Evolutionary conservation across 495 filamentous ascomycete genomes (phyloP).

Genomic region (Venustampulla echinocandica): DNA sequence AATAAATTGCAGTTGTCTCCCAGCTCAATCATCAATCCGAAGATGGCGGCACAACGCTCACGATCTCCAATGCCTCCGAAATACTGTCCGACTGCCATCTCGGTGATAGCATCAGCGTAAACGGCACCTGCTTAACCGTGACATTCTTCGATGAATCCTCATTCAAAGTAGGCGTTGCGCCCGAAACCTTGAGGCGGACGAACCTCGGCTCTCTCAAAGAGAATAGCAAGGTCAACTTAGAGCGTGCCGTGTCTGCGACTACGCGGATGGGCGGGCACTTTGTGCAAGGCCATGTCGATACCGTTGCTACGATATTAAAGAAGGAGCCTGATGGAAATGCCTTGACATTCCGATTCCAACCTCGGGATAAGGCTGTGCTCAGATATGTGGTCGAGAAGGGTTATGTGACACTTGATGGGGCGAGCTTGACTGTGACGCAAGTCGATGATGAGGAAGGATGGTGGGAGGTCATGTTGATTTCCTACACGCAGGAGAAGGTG

Average conservation of each 20-base stretch:
- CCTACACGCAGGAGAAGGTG: conserved; percentile 93
- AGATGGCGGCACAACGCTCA: conserved; percentile 80
- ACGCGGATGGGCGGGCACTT: conserved; percentile 89
- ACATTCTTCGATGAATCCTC: conserved; percentile 51
- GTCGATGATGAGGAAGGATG: conserved; percentile 71
- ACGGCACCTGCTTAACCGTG: conserved; percentile 86
- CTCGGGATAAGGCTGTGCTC: conserved; percentile 55
- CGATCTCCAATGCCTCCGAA: conserved; percentile 63
- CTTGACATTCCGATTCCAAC: conserved; percentile 72
- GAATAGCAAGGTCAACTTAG: conserved; percentile 67
- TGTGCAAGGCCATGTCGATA: conserved; percentile 91
- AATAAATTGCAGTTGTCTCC: conserved; percentile 56
- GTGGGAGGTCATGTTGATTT: conserved; percentile 98
- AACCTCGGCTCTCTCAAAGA: conserved; percentile 68
- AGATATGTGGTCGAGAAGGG: conserved; percentile 93
- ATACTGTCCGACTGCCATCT: conserved; percentile 77
- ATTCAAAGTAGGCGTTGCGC: conserved; percentile 93
- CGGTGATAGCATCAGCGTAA: conserved; percentile 88
- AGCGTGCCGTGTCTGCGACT: conserved; percentile 77
- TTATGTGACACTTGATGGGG: conserved; percentile 92
- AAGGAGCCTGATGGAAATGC: conserved; percentile 77
- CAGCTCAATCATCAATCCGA: conserved; percentile 71
- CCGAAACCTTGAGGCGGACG: conserved; percentile 92
- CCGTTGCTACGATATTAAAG: conserved; percentile 60
- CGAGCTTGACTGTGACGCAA: conserved; percentile 82